Evolutionary conservation across 768 basidiomycete genomes (phyloP), one percentile per base, ranked within the genome.

Genomic region (Podaxis pistillaris): DNA sequence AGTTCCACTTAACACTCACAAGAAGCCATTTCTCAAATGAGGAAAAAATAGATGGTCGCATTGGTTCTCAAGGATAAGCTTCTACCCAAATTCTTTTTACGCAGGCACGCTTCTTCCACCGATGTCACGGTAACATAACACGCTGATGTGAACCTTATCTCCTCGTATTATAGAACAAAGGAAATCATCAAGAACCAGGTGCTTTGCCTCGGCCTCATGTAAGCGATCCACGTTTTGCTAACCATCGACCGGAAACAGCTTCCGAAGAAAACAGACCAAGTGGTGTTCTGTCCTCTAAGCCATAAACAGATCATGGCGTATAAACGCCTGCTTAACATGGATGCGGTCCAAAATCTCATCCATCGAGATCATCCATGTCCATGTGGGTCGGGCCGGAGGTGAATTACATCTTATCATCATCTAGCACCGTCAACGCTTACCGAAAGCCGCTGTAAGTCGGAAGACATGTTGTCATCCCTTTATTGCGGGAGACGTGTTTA

Each of bases 261-360:
- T 2, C 96, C 96, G 0, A 80, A 81, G 64, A 99, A 99, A 78
- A 83, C 83, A 0, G 96, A 99, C 67, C 80, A 94, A 69, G 91
- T 98, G 13, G 93, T 97, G 4, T 96, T 98, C 69, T 99, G 96
- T 69, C 96, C 94, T 15, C 76, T 98, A 54, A 91, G 91, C 0
- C 62, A 76, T 0, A 79, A 75, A 38, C 96, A 97, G 74, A 83
- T 86, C 30, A 70, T 73, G 15, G 91, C 88, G 0, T 96, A 97
- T 73, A 89, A 85, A 66, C 80, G 82, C 4, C 79, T 96, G 37
- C 75, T 96, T 24, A 73, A 73, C n/a, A 85, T 83, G 67, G 78
- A 80, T 5, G 79, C 84, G 4, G 83, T 97, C 8, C 86, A 91
- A 68, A 86, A 88, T 64, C 76, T 97, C 56, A 74, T 94, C 22